Evolutionary conservation across 495 filamentous ascomycete species (phyloP).

Genomic region (Penicillium turbatum): DNA sequence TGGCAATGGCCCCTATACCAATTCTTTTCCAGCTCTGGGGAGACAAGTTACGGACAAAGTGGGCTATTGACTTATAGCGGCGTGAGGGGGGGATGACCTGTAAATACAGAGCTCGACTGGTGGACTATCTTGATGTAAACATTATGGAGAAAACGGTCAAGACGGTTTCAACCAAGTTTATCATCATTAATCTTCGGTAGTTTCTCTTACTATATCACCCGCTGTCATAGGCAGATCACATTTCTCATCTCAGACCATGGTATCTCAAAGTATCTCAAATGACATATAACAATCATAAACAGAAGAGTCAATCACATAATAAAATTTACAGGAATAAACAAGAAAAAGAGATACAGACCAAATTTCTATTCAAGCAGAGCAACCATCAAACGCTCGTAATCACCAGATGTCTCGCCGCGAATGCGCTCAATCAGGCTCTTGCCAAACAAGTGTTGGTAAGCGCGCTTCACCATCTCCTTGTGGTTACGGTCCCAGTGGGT

Average conservation of each 20-base stretch:
- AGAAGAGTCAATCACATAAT: background rate
- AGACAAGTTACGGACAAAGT: background rate
- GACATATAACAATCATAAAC: background rate
- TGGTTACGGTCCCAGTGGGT: conserved; percentile 73
- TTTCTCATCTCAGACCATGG: background rate
- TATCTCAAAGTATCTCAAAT: background rate
- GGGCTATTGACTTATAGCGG: background rate
- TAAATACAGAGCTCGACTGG: too few species aligned
- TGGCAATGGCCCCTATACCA: conserved; percentile 44
- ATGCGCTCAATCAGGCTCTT: conserved; percentile 62
- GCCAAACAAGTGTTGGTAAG: conserved; percentile 62
- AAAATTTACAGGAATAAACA: background rate
- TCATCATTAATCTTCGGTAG: too few species aligned
- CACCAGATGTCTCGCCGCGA: conserved; percentile 77
- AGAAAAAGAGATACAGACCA: background rate
- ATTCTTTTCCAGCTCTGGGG: conserved; percentile 8
- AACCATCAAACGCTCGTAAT: conserved; percentile 63
- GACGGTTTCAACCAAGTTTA: too few species aligned
- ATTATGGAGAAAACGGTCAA: too few species aligned
- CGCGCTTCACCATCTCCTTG: conserved; percentile 66
- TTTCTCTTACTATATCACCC: background rate
- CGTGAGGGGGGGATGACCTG: background rate
- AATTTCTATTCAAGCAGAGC: conserved; percentile 33
- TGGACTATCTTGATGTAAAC: too few species aligned
- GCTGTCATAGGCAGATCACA: background rate